Conservation (phyloP, 768 basidiomycete genomes). For the Lactifluus hygrophoroides region DNA sequence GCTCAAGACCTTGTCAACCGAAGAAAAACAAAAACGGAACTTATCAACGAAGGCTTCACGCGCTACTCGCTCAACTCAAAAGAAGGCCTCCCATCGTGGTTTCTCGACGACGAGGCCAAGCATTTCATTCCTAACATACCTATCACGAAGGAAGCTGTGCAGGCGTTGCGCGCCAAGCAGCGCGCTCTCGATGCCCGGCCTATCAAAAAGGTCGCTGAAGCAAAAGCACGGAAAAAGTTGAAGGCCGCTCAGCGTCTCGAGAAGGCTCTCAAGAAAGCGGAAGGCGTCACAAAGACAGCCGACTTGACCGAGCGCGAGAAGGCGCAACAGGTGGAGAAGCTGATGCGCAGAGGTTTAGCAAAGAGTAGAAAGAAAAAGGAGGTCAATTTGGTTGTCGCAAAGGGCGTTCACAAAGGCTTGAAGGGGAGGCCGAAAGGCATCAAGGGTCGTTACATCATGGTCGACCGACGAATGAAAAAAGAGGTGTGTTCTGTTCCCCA, state of each 20-base stretch:
- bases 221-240: constrained; percentile 94
- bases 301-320: constrained; percentile 96
- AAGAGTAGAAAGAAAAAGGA: constrained; percentile 66
- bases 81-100: constrained; percentile 91
- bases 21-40: constrained; percentile 75
- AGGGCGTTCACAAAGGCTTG: constrained; percentile 79
- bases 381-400: constrained; percentile 85
- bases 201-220: constrained; percentile 98
- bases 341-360: constrained; percentile 75
- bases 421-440: constrained; percentile 94
- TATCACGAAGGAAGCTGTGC: constrained; percentile 92
- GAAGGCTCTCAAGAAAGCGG: constrained; percentile 93
- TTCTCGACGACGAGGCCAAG: constrained; percentile 92
- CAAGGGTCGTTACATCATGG: constrained; percentile 93
- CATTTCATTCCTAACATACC: constrained; percentile 92
- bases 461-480: constrained; percentile 90
- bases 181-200: constrained; percentile 93
- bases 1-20: constrained; percentile 90
- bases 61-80: constrained; percentile 87
- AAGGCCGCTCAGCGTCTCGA: constrained; percentile 78
- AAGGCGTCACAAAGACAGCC: constrained; percentile 77
- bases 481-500: constrained; percentile 44
- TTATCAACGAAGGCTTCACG: constrained; percentile 94
- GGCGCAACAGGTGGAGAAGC: constrained; percentile 84
- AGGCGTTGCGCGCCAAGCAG: constrained; percentile 77